Evolutionary conservation across 345 rosid genomes (phyloP).

Genomic region (Populus simonii): DNA sequence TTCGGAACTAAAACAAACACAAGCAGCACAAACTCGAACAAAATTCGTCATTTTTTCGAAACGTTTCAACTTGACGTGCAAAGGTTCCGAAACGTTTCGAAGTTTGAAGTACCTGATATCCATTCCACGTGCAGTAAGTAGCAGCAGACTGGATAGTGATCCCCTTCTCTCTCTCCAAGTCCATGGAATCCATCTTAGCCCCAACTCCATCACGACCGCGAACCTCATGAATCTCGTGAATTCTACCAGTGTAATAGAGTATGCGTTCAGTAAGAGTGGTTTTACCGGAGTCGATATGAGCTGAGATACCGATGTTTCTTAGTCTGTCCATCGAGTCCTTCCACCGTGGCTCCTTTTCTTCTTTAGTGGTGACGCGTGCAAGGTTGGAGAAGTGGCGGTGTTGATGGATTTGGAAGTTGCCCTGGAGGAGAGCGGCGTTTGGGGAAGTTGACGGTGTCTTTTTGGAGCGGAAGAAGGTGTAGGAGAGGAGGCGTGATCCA

Average conservation of each 20-base stretch:
- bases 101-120: conserved; percentile 51
- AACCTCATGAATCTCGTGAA: conserved; percentile 98
- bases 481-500: conserved; percentile 22
- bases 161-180: conserved; percentile 97
- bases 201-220: conserved; percentile 96
- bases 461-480: conserved; percentile 5
- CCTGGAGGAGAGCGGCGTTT: conserved; percentile 51
- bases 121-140: conserved; percentile 95
- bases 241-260: conserved; percentile 84
- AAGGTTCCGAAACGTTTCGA: background rate
- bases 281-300: conserved; percentile 98
- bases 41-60: background rate
- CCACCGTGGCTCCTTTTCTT: conserved; percentile 90
- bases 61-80: background rate
- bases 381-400: conserved; percentile 65
- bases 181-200: conserved; percentile 99
- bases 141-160: conserved; percentile 99
- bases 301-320: conserved; percentile 96
- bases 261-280: conserved; percentile 93
- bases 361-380: conserved; percentile 60
- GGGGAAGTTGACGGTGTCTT: conserved; percentile 33
- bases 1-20: background rate
- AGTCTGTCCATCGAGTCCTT: conserved; percentile 84
- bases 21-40: background rate
- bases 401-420: conserved; percentile 37